A percentile compares a stretch with the other conserved stretches of the same genome.
These are phyloP conservation scores for Viola pubescens DNA, from an alignment of 441 rosid species.

Conservation along the genomic window DNA sequence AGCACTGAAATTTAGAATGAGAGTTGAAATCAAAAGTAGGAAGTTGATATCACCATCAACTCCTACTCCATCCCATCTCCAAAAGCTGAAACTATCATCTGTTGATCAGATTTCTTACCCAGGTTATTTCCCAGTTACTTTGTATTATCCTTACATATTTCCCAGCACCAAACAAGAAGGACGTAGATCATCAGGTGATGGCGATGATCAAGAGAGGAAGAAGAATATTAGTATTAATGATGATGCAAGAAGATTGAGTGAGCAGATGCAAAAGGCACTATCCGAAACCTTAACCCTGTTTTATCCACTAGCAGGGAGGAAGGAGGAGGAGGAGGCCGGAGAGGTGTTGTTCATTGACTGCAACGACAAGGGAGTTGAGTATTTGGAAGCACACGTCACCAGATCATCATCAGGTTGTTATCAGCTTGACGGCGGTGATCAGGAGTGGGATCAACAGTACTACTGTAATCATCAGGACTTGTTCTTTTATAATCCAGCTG, in stretches of 20 bases:
- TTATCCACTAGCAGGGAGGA: slow-evolving; percentile 2
- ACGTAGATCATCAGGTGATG: not conserved
- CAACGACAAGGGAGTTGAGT: not conserved
- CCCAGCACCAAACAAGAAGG: not conserved
- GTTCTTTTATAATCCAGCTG: not conserved
- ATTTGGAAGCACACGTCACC: not conserved
- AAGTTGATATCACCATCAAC: not conserved
- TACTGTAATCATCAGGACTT: not conserved
- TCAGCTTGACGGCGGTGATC: not conserved
- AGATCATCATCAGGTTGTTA: not conserved
- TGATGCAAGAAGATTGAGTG: not conserved
- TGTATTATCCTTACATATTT: not conserved
- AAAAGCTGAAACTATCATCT: slow-evolving; percentile 2
- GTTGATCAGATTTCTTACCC: not conserved
- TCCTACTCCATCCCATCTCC: not conserved
- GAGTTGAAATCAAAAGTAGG: not conserved
- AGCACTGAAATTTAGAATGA: not conserved
- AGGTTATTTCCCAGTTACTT: not conserved
- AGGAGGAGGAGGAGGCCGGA: not conserved
- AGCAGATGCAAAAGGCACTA: not conserved
- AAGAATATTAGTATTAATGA: too few relatives aligned
- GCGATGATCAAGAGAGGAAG: too few relatives aligned
- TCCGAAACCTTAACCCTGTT: not conserved
- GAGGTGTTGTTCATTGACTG: not conserved
- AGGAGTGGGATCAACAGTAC: too few relatives aligned